phyloP scores from a whole-genome alignment of 129 eudicot genomes.

The Deinandra increscens region DNA sequence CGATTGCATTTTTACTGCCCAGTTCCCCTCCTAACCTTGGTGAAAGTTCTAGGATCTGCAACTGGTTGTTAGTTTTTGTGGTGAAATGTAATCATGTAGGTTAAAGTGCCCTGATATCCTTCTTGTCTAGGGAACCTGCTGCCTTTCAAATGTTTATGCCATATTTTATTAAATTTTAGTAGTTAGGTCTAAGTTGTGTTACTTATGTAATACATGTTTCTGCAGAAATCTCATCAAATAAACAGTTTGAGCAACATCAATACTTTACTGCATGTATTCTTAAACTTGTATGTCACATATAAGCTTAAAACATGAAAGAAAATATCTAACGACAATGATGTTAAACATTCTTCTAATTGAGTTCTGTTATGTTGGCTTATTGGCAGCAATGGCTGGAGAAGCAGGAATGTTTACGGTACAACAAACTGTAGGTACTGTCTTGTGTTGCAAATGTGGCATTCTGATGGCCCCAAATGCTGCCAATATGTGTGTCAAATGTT shows the following conservation, averaged over 20 bases:
- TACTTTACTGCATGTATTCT: background rate
- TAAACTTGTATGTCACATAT: background rate
- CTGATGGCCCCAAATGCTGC: slow-evolving; percentile 20
- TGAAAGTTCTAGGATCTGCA: too few species aligned
- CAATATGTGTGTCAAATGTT: slow-evolving; percentile 20
- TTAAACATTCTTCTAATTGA: background rate
- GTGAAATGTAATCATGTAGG: too few species aligned
- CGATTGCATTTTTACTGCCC: background rate
- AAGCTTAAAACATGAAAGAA: background rate
- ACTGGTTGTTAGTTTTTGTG: background rate
- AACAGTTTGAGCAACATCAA: background rate
- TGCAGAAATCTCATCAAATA: background rate
- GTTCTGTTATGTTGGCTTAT: background rate
- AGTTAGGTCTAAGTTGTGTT: background rate
- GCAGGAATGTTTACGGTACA: slow-evolving; percentile 22
- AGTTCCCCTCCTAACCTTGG: too few species aligned
- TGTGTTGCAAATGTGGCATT: slow-evolving; percentile 23
- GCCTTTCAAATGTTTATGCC: background rate
- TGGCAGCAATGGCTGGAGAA: slow-evolving; percentile 22
- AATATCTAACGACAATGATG: too few species aligned
- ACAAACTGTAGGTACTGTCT: slow-evolving; percentile 19
- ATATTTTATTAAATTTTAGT: background rate
- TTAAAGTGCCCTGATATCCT: too few species aligned
- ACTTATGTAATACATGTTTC: background rate
- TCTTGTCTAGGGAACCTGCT: background rate